Evolutionary conservation across 495 filamentous ascomycete genomes (phyloP).

Genomic region (Penicillium odoratum): DNA sequence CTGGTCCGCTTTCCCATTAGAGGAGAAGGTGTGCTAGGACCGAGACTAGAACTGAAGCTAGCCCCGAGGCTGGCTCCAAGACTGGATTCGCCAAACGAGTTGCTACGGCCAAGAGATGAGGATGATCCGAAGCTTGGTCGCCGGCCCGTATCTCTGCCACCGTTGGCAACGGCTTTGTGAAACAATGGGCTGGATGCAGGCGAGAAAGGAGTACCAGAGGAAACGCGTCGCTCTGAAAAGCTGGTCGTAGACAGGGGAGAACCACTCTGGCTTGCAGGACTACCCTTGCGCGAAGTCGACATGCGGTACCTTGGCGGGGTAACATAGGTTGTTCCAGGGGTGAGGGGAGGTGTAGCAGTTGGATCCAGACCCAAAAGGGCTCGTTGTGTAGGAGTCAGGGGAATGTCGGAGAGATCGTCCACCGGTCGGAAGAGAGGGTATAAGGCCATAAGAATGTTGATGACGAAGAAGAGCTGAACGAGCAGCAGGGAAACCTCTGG

Average conservation of each 20-base stretch:
- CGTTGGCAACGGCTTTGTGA: slow-evolving; percentile 62
- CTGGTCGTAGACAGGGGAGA: slow-evolving; percentile 52
- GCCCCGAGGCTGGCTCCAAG: too few species aligned
- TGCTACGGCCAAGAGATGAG: slow-evolving; percentile 42
- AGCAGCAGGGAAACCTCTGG: slow-evolving; percentile 42
- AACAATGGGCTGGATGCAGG: slow-evolving; percentile 63
- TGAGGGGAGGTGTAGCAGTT: slow-evolving; percentile 58
- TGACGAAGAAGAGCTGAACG: slow-evolving; percentile 58
- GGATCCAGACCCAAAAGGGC: slow-evolving; percentile 80
- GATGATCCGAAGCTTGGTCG: slow-evolving; percentile 62
- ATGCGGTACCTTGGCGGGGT: slow-evolving; percentile 87
- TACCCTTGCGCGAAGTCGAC: slow-evolving; percentile 61
- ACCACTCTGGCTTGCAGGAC: slow-evolving; percentile 52
- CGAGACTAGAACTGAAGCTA: slow-evolving; percentile 20
- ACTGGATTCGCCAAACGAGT: slow-evolving; percentile 49
- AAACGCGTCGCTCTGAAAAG: slow-evolving; percentile 40
- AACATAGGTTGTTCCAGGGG: slow-evolving; percentile 65
- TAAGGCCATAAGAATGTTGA: slow-evolving; percentile 65
- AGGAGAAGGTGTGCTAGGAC: slow-evolving; percentile 64
- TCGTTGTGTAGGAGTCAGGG: slow-evolving; percentile 87
- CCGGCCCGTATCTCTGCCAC: slow-evolving; percentile 49
- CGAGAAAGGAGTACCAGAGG: slow-evolving; percentile 46
- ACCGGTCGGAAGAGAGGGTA: slow-evolving; percentile 66
- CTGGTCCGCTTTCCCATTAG: slow-evolving; percentile 61
- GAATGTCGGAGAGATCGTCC: slow-evolving; percentile 84